Conservation (phyloP, 371 early-diverging fungal species). For the Syncephalastrum racemosum region DNA sequence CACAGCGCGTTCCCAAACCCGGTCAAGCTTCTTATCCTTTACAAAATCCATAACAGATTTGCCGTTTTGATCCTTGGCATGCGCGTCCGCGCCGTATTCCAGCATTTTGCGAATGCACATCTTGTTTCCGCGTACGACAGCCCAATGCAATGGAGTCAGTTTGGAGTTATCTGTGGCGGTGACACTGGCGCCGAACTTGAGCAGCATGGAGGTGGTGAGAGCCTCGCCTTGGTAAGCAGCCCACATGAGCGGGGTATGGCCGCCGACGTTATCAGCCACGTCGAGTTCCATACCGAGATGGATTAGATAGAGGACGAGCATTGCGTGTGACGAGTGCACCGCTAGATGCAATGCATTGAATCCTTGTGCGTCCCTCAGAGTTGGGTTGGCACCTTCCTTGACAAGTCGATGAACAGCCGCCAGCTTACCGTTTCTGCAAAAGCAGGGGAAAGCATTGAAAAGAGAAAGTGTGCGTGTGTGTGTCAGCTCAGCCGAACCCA, state of each 20-base stretch:
- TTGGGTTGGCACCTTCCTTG: conserved; percentile 77
- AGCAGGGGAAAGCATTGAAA: neutral
- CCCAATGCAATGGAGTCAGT: conserved; percentile 85
- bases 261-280: conserved; percentile 67
- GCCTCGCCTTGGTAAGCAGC: conserved; percentile 86
- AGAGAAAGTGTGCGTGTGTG: no score
- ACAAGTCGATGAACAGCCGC: conserved; percentile 72
- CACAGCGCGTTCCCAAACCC: conserved; percentile 46
- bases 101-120: conserved; percentile 51
- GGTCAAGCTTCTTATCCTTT: conserved; percentile 37
- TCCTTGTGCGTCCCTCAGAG: conserved; percentile 79
- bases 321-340: conserved; percentile 81
- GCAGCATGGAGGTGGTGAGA: conserved; percentile 64
- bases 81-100: conserved; percentile 54
- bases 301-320: conserved; percentile 73
- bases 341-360: conserved; percentile 90
- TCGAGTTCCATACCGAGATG: conserved; percentile 75
- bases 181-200: conserved; percentile 70
- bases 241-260: conserved; percentile 93
- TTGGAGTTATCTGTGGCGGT: conserved; percentile 69
- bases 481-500: neutral
- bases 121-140: conserved; percentile 52
- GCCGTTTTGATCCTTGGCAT: conserved; percentile 38
- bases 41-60: conserved; percentile 55
- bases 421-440: conserved; percentile 67